Evolutionary conservation across 305 asterid genomes (phyloP).

Genomic region (Fraxinus floribunda): DNA sequence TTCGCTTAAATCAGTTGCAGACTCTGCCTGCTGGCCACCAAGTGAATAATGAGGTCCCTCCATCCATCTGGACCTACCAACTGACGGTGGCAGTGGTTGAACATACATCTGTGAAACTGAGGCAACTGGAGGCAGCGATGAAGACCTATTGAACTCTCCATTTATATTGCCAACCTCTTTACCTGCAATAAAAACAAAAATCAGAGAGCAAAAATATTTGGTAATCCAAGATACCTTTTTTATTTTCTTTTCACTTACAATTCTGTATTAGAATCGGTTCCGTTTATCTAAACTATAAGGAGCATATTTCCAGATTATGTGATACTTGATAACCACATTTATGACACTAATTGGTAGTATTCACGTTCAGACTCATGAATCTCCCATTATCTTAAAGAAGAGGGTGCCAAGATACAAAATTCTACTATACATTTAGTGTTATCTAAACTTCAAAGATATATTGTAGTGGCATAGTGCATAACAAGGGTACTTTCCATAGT

Average conservation of each 20-base stretch:
- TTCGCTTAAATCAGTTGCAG: conserved; percentile 49
- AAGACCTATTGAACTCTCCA: conserved; percentile 49
- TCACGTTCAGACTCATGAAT: background rate
- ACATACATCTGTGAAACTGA: conserved; percentile 46
- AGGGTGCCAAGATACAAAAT: background rate
- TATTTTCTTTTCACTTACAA: background rate
- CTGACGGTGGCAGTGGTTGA: conserved; percentile 44
- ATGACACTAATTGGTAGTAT: background rate
- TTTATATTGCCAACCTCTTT: conserved; percentile 47
- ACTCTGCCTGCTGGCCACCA: conserved; percentile 41
- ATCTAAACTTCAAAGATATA: background rate
- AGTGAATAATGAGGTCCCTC: conserved; percentile 48
- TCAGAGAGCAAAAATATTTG: conserved; percentile 21
- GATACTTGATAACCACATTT: background rate
- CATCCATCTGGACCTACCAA: conserved; percentile 43
- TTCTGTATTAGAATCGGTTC: background rate
- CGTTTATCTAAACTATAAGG: background rate
- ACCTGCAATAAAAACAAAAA: conserved; percentile 48
- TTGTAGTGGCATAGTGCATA: background rate
- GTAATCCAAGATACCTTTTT: background rate
- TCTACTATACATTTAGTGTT: background rate
- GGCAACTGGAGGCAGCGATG: conserved; percentile 36
- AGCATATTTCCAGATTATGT: background rate
- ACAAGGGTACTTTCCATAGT: background rate
- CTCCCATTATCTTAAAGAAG: background rate